Base-by-base conservation (phyloP, 176 grass and related monocot species). In the Hyparrhenia diplandra region DNA sequence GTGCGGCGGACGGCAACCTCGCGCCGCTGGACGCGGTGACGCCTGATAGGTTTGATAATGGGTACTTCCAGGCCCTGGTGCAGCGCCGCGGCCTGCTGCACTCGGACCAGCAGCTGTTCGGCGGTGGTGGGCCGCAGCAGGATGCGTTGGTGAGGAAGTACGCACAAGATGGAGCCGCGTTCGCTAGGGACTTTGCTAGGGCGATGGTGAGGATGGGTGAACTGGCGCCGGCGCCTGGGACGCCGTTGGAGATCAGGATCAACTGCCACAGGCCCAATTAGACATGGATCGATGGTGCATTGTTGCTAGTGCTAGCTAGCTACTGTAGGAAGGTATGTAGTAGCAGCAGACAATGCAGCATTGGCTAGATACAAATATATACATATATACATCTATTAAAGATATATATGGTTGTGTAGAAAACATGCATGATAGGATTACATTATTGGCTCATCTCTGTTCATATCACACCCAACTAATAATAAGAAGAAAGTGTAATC, bases 81-180 rank as follows among this genome's bases (percentile, higher is more conserved):
- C 71, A 67, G 73, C 70, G 47, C 27, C 73, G 65, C 13, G 89
- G 92, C 2, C 71, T 94, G 83, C 85, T 94, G 73, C 92, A 91
- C 71, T 91, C 92, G 1, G 92, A 91, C 82, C 92, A 94, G 83
- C 86, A 94, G 89, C 86, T 92, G 20, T 93, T 80, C 85, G 85
- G 34, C 30, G 76, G 80, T 29, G 91, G 91, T 5, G 5, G 5
- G 1, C 5, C 47, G 5, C 67, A 85, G 51, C 85, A 90, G 85
- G 91, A 93, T 37, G 20, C 24, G 29, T 35, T 90, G 69, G 88
- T 90, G 75, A 29, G 71, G 8, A 82, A 69, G 61, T 95, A 95
- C 73, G 91, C 87, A 40, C 18, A 21, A 8, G 49, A 95, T 45
- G 81, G 10, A 0, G 81, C 42, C 2, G n/a, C 51, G 62, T 95